phyloP scores from a whole-genome alignment of 768 basidiomycete genomes.

The Plicaturopsis crispa region DNA sequence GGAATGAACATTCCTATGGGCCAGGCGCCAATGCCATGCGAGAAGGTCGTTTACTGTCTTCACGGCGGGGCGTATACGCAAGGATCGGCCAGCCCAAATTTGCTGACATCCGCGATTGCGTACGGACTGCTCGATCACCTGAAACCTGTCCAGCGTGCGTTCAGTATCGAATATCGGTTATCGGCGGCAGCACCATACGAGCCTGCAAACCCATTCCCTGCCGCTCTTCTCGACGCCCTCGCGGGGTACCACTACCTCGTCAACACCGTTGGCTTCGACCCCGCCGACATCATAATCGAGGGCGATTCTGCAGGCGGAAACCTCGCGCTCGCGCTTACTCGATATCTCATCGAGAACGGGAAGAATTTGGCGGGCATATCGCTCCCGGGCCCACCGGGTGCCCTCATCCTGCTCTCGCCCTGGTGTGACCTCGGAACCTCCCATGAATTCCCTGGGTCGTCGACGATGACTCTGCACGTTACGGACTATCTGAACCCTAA shows the following conservation, averaged over 20 bases:
- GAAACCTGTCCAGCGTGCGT: slow-evolving; percentile 16
- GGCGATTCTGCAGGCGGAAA: slow-evolving; percentile 55
- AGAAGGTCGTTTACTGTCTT: slow-evolving; percentile 24
- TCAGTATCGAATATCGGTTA: slow-evolving; percentile 43
- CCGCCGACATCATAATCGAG: slow-evolving; percentile 34
- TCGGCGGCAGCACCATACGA: slow-evolving; percentile 20
- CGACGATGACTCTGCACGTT: slow-evolving; percentile 4
- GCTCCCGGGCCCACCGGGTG: slow-evolving; percentile 9
- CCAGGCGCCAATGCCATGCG: slow-evolving; percentile 15
- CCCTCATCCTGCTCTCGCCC: slow-evolving; percentile 13
- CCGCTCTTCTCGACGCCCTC: slow-evolving; percentile 43
- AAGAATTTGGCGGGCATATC: neutral
- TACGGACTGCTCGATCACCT: slow-evolving; percentile 11
- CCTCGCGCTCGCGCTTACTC: slow-evolving; percentile 30
- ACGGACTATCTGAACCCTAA: neutral
- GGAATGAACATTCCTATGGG: slow-evolving; percentile 9
- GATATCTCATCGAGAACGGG: slow-evolving; percentile 23
- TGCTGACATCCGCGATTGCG: slow-evolving; percentile 16
- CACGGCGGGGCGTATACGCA: slow-evolving; percentile 23
- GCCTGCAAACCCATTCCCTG: slow-evolving; percentile 37
- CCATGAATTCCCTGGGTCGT: slow-evolving; percentile 9
- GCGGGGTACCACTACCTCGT: slow-evolving; percentile 46
- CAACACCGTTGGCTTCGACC: slow-evolving; percentile 28
- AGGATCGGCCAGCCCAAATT: slow-evolving; percentile 19
- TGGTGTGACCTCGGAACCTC: slow-evolving; percentile 10